Evolutionary conservation across 495 filamentous ascomycete genomes (phyloP), one percentile per base, ranked within the genome.

Genomic region (Penicillium chermesinum): DNA sequence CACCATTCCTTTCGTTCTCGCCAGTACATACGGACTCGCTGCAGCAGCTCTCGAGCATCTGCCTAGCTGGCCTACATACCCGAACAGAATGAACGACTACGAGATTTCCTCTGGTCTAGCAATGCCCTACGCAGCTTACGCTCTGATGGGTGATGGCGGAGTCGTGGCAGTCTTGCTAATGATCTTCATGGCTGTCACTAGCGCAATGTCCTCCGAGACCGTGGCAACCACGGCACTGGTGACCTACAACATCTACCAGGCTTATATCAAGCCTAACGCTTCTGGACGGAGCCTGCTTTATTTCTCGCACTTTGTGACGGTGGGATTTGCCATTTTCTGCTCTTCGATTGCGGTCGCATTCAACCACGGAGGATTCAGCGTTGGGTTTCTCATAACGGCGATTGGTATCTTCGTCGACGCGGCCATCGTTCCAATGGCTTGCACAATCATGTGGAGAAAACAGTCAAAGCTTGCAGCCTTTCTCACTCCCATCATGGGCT

Each of bases 11-110:
- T 78, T 73, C 41, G 65, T 72, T 12, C 72, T 76, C 36, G 73
- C 73, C 0, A 77, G 75, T 0, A 65, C 67, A 20, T 62, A 76
- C 57, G 73, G 75, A 20, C 65, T 77, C 0, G 72, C 67, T 2
- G 72, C 66, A 27, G 69, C 69, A 1, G 78, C 75, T 8, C 64
- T 80, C 17, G 74, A 73, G n/a, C 53, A 57, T 37, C 60, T 64
- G 25, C 67, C 72, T 0, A 38, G 57, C 3, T 80, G 77, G 46
- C 76, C 78, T 20, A 79, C 76, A 0, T 80, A 72, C 46, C 78
- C 77, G n/a, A 69, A 75, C 33, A 62, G 65, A 27, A 63, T 80
- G 45, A 64, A 69, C 6, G 50, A 56, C 2, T 64, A 61, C 4
- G 68, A 80, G 47, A 64, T 73, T 37, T 51, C 52, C 41, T 27